A percentile compares a stretch with the other conserved stretches of the same genome.
These are phyloP conservation scores for Coffea canephora DNA, from an alignment of 257 asterid species.

Conservation along the genomic window DNA sequence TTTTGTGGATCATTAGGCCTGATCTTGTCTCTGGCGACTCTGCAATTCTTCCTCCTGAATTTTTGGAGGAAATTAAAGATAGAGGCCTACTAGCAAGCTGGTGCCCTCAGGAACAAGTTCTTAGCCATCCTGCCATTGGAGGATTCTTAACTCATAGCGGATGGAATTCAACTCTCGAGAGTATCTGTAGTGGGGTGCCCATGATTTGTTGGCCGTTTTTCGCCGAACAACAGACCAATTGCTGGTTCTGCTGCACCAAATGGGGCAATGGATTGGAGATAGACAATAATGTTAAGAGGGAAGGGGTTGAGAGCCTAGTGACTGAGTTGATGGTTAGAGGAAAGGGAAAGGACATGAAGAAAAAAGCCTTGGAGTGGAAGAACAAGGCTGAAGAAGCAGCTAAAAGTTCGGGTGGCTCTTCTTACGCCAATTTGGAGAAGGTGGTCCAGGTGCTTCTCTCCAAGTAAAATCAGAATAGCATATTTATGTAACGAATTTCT, in stretches of 20 bases:
- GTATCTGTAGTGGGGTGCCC: conserved; percentile 29
- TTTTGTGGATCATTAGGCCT: conserved; percentile 34
- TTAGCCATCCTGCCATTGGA: conserved; percentile 27
- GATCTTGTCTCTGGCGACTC: conserved; percentile 31
- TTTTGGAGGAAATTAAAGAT: conserved; percentile 18
- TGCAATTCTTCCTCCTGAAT: conserved; percentile 24
- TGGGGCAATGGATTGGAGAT: conserved; percentile 34
- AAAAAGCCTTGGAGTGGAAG: conserved; percentile 30
- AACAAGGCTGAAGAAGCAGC: conserved; percentile 17
- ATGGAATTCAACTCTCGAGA: conserved; percentile 35
- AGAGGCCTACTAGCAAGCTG: conserved; percentile 27
- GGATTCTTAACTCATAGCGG: conserved; percentile 34
- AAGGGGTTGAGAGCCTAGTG: conserved; percentile 26
- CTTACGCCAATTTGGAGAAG: conserved; percentile 25
- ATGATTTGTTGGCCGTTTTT: conserved; percentile 40
- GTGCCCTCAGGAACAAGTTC: conserved; percentile 35
- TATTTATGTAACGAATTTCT: neutral
- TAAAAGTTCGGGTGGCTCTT: conserved; percentile 14
- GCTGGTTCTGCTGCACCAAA: conserved; percentile 22
- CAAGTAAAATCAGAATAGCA: neutral
- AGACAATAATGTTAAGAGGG: conserved; percentile 24
- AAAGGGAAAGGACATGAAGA: conserved; percentile 26
- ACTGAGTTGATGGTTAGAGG: conserved; percentile 26
- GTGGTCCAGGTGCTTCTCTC: conserved; percentile 16
- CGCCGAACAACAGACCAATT: conserved; percentile 29